Evolutionary conservation across 2,329 filamentous ascomycete genomes (phyloP), one percentile per base, ranked within the genome.

Genomic region (Chaetomium olivaceum): DNA sequence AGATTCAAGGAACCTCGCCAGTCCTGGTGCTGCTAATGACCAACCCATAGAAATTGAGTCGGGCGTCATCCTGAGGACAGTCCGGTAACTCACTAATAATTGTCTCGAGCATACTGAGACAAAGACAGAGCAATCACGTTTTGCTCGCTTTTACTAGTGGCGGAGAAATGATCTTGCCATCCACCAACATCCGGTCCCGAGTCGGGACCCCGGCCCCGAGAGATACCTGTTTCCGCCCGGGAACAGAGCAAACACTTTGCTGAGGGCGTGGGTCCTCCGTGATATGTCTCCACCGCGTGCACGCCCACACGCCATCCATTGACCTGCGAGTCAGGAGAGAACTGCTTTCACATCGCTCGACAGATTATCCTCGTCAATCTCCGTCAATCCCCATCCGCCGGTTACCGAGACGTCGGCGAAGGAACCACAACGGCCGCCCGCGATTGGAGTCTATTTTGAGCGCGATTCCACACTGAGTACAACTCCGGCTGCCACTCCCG

Each of bases 371-470:
- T 36, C 33, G 33, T 36, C 33, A 36, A 29, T 14, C 19, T 16
- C 16, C 50, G 8, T 29, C 29, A 21, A 36, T 14, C 51, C 50
- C 27, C 43, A 12, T 51, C 52, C n/a, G 21, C 39, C 4, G 4
- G 57, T 56, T 55, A 11, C 50, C 50, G 31, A 57, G 25, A 58
- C 27, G 21, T 33, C 19, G 61, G 48, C 48, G 36, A 61, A 64
- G 58, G 61, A 39, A 52, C 56, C 51, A 33, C 25, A 31, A 50
- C 39, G n/a, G 33, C 27, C 39, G 16, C 23, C 52, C 31, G 61
- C 54, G n/a, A 70, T 69, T 68, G 64, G 63, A 48, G 55, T 68
- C 67, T 70, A 70, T 70, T 70, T 69, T 70, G 55, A 63, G 67
- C 52, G 43, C 48, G 64, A 27, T 64, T 61, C 57, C 60, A 67